Evolutionary conservation across 1,139 yeast genomes (phyloP).

Genomic region (Saccharomyces hybrid): DNA sequence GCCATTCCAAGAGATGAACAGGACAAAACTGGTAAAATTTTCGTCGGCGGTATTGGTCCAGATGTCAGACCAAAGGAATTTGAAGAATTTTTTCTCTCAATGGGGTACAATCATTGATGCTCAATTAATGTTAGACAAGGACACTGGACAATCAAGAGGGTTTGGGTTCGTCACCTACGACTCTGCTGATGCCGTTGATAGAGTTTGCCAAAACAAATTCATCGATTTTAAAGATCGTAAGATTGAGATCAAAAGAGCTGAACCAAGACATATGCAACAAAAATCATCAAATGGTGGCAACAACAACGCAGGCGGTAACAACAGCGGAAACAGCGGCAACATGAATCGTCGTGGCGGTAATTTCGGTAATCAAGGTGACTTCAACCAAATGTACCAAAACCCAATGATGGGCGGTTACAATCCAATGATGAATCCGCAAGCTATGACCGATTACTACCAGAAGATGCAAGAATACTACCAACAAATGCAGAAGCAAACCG

Average conservation of each 20-base stretch:
- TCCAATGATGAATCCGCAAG: constrained; percentile 71
- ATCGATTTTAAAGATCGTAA: constrained; percentile 80
- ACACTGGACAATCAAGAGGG: constrained; percentile 95
- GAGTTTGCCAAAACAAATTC: constrained; percentile 77
- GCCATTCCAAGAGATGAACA: constrained; percentile 98
- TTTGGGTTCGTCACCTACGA: constrained; percentile 97
- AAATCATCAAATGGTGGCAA: constrained; percentile 34
- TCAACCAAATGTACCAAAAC: constrained; percentile 28
- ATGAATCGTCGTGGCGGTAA: constrained; percentile 6
- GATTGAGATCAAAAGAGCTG: constrained; percentile 97
- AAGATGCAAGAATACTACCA: constrained; percentile 73
- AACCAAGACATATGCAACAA: constrained; percentile 66
- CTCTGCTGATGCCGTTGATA: constrained; percentile 90
- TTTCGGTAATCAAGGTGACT: constrained; percentile 9
- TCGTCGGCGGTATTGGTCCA: constrained; percentile 96
- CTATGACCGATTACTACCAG: constrained; percentile 79
- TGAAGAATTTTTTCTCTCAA: constrained; percentile 73
- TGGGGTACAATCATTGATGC: constrained; percentile 95
- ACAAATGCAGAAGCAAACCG: constrained; percentile 48
- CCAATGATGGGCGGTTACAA: constrained; percentile 49
- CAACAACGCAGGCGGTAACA: constrained; percentile 20
- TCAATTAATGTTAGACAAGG: constrained; percentile 95
- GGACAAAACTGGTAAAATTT: constrained; percentile 93
- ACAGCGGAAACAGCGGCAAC: constrained; percentile 20
- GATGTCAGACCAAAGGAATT: constrained; percentile 92